These are phyloP conservation scores for Calendula officinalis DNA, from an alignment of 129 eudicot genomes.

Conservation along the genomic window DNA sequence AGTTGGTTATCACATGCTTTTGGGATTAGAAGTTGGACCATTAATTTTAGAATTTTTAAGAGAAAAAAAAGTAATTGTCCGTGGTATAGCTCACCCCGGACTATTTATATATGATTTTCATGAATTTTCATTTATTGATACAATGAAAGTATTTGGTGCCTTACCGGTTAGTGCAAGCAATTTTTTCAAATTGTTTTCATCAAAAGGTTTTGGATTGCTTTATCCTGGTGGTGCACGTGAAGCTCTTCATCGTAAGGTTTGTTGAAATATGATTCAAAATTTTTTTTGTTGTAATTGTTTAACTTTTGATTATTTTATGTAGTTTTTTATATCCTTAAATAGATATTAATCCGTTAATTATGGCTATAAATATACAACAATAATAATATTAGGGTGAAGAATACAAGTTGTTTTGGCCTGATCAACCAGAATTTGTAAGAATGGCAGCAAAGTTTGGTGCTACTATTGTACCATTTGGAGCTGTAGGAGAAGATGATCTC, in stretches of 20 bases:
- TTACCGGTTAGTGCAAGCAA: neutral
- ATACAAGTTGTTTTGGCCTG: constrained; percentile 19
- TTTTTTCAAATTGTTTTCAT: neutral
- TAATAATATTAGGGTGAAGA: constrained; percentile 2
- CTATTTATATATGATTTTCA: neutral
- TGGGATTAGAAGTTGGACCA: neutral
- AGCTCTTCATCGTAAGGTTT: constrained; percentile 1
- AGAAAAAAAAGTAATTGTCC: neutral
- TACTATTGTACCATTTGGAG: constrained; percentile 21
- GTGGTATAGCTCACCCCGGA: constrained; percentile 1
- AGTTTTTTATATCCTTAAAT: too few species aligned
- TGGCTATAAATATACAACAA: too few species aligned
- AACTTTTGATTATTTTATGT: neutral
- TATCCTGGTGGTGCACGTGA: constrained; percentile 16
- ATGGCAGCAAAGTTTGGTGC: constrained; percentile 21
- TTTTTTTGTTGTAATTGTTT: neutral
- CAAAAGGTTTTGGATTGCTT: neutral
- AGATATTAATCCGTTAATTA: too few species aligned
- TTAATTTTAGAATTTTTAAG: neutral
- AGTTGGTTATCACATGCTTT: neutral
- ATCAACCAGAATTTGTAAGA: constrained; percentile 19
- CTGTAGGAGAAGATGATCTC: constrained; percentile 17
- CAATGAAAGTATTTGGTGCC: constrained; percentile 5
- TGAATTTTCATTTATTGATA: neutral
- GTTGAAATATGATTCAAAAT: neutral